Evolutionary conservation across 208 protist genomes (phyloP), one percentile per base, ranked within the genome.

Genomic region (Trypanosoma boissoni): DNA sequence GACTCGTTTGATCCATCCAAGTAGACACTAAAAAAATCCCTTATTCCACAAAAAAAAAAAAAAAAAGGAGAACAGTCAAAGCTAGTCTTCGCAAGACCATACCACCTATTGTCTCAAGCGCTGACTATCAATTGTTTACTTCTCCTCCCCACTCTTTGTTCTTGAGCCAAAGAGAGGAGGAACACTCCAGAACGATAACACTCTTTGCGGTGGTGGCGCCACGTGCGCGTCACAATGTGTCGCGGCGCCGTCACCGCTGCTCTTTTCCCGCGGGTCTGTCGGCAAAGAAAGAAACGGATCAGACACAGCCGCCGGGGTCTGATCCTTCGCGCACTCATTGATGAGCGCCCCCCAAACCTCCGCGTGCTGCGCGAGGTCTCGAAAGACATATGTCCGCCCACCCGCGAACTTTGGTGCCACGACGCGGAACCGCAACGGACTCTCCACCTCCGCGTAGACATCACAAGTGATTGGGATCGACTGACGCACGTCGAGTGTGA

Each of bases 291-390:
- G n/a, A n/a, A n/a, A n/a, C n/a, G n/a, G n/a, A n/a, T n/a, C n/a
- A n/a, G n/a, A n/a, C n/a, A 39, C 12, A 12, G 34, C 34, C 12
- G 34, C 34, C 34, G 34, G 8, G 8, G 2, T 5, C 2, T 14
- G 10, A n/a, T 41, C 5, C 31, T 14, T 12, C 29, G 64, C 56
- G 9, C n/a, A 18, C 10, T 65, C 63, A 51, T 73, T 68, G 46
- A 83, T 71, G 57, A 69, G 61, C 46, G 69, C 50, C n/a, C 72
- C 72, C 80, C 80, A 87, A 14, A 81, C 31, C 31, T 76, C 73
- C 0, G 80, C 80, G 23, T 68, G 73, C 8, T 68, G 52, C 32
- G 54, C 72, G 21, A 14, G 41, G 63, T 87, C 80, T 20, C 39
- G 39, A 54, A 79, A 78, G 16, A 49, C 53, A 51, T 74, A 73